Conservation (phyloP, 192 early-diverging fungal species). For the Rhizoclosmatium globosum region DNA sequence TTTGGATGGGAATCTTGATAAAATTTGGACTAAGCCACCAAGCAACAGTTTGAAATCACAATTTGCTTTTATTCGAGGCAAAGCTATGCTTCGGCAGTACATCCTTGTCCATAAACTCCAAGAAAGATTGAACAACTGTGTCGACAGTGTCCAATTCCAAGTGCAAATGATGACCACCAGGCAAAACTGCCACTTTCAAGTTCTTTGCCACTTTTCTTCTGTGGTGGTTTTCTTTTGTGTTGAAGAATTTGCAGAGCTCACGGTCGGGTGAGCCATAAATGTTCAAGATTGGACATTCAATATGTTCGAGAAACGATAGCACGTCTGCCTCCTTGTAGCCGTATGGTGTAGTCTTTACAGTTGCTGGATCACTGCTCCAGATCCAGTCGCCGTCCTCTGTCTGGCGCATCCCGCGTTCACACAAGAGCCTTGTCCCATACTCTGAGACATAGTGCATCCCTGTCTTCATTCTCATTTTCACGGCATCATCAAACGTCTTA, state of each 20-base stretch:
- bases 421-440: slow-evolving; percentile 9
- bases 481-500: slow-evolving; percentile 27
- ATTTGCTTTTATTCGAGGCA: background rate
- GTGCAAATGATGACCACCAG: slow-evolving; percentile 42
- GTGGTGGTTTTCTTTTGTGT: background rate
- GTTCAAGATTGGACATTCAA: slow-evolving; percentile 38
- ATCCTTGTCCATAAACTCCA: slow-evolving; percentile 6
- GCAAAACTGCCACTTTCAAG: slow-evolving; percentile 19
- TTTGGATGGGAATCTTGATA: too few relatives aligned
- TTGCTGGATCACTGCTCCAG: slow-evolving; percentile 19
- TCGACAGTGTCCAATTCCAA: slow-evolving; percentile 27
- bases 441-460: slow-evolving; percentile 37
- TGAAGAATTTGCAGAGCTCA: slow-evolving; percentile 24
- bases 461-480: slow-evolving; percentile 24
- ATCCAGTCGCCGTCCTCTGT: slow-evolving; percentile 10
- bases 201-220: slow-evolving; percentile 15
- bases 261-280: slow-evolving; percentile 22
- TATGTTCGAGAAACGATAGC: slow-evolving; percentile 10
- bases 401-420: slow-evolving; percentile 23
- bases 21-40: background rate
- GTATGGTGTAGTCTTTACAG: slow-evolving; percentile 8
- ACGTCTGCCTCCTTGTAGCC: slow-evolving; percentile 35
- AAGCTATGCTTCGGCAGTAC: background rate
- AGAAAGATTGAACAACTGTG: background rate
- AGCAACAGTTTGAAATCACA: background rate